Conservation (phyloP, 2,329 filamentous ascomycete genomes). For the Aureobasidium uvarum region DNA sequence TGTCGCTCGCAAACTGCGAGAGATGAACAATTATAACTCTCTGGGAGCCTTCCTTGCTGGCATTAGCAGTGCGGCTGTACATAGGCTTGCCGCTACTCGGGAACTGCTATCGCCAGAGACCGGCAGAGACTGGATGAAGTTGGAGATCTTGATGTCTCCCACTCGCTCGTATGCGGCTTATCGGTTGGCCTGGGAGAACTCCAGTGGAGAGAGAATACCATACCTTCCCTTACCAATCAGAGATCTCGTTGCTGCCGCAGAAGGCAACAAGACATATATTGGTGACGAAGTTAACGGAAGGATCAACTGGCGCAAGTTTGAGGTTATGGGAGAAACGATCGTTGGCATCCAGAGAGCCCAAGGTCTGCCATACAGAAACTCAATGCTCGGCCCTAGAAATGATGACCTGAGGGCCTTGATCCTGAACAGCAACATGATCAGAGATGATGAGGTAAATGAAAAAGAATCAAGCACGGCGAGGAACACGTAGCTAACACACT, state of each 20-base stretch:
- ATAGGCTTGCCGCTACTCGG: constrained; percentile 76
- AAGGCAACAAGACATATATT: constrained; percentile 87
- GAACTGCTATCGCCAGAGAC: constrained; percentile 68
- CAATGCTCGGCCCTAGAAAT: constrained; percentile 51
- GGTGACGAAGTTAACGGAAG: constrained; percentile 53
- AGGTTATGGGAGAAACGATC: constrained; percentile 89
- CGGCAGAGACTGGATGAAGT: constrained; percentile 80
- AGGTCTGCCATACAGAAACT: constrained; percentile 65
- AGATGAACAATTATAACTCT: constrained; percentile 96
- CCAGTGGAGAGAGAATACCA: constrained; percentile 82
- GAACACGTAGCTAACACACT: constrained; percentile 2
- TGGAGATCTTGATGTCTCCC: constrained; percentile 89
- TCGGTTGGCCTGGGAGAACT: constrained; percentile 96
- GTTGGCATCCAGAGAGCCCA: constrained; percentile 90
- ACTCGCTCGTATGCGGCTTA: constrained; percentile 93
- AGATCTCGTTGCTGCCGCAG: constrained; percentile 87
- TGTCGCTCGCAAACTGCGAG: constrained; percentile 77
- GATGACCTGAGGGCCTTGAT: constrained; percentile 72
- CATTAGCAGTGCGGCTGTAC: constrained; percentile 82
- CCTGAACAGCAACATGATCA: constrained; percentile 75
- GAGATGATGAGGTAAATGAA: constrained; percentile 78
- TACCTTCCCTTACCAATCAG: constrained; percentile 87
- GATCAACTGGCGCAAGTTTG: constrained; percentile 98
- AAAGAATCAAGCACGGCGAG: background rate
- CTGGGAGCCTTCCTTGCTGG: constrained; percentile 92